A percentile compares a stretch with the other conserved stretches of the same genome.
Evolutionary conservation across 2,329 filamentous ascomycete species (phyloP).

Genomic region (Parasarocladium wereldwijsianum): DNA sequence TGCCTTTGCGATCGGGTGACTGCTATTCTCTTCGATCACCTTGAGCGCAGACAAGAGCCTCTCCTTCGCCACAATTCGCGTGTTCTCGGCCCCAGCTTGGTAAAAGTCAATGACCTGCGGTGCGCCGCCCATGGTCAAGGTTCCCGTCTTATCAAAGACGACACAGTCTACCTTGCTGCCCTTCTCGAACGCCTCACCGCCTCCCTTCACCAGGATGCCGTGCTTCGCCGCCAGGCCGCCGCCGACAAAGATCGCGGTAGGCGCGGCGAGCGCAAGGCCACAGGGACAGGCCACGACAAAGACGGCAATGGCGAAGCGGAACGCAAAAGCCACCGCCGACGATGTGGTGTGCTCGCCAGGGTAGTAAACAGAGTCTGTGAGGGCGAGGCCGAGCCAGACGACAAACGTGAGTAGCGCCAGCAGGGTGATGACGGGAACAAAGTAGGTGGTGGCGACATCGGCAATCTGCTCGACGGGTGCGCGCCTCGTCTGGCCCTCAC

Average conservation of each 20-base stretch:
- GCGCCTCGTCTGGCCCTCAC: slow-evolving; percentile 61
- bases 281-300: slow-evolving; percentile 82
- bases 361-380: slow-evolving; percentile 31
- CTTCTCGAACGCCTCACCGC: slow-evolving; percentile 75
- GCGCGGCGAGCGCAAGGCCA: slow-evolving; percentile 70
- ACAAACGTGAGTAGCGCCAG: slow-evolving; percentile 59
- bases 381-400: slow-evolving; percentile 53
- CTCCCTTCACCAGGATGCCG: slow-evolving; percentile 71
- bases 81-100: slow-evolving; percentile 19
- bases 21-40: slow-evolving; percentile 54
- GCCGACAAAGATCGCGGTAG: slow-evolving; percentile 73
- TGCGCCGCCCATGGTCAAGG: slow-evolving; percentile 59
- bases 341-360: slow-evolving; percentile 28
- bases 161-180: slow-evolving; percentile 64
- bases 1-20: slow-evolving; percentile 60
- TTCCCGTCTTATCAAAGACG: slow-evolving; percentile 83
- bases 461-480: slow-evolving; percentile 65
- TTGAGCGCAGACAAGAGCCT: slow-evolving; percentile 38
- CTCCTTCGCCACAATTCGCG: slow-evolving; percentile 11
- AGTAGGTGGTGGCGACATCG: slow-evolving; percentile 59
- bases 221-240: slow-evolving; percentile 65
- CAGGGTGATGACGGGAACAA: slow-evolving; percentile 58
- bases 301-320: slow-evolving; percentile 73
- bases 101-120: slow-evolving; percentile 48
- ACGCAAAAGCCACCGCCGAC: slow-evolving; percentile 58